Conservation (phyloP, 106 monocot species). For the Acorus calamus region DNA sequence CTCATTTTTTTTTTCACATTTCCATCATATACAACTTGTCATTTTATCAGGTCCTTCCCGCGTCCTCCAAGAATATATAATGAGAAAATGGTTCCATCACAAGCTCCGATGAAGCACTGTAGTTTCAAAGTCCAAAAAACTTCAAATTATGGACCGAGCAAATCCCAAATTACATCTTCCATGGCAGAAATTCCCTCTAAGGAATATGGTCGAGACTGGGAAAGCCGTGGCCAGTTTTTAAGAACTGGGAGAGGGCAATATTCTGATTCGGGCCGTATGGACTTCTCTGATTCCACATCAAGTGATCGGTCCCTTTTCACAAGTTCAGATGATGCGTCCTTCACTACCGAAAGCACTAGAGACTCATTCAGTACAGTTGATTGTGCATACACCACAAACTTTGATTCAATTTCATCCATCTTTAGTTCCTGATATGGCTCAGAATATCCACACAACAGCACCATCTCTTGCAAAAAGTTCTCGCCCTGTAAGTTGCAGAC, state of each 20-base stretch:
- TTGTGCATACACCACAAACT: conserved; percentile 27
- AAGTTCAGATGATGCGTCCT: conserved; percentile 95
- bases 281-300: conserved; percentile 79
- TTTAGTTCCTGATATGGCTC: conserved; percentile 48
- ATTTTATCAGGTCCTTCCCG: conserved; percentile 52
- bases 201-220: not conserved
- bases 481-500: conserved; percentile 20
- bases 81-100: conserved; percentile 10
- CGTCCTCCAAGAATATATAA: conserved; percentile 56
- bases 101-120: conserved; percentile 10
- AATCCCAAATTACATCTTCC: not conserved
- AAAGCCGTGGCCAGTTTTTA: not conserved
- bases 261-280: conserved; percentile 19
- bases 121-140: conserved; percentile 19
- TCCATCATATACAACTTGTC: no score
- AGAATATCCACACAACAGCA: conserved; percentile 29
- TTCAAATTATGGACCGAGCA: conserved; percentile 9
- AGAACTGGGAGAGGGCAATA: not conserved
- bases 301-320: conserved; percentile 95
- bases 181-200: not conserved
- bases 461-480: conserved; percentile 30
- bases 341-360: conserved; percentile 84
- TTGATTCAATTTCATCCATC: conserved; percentile 68
- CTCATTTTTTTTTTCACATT: no score
- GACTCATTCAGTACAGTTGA: conserved; percentile 87